phyloP scores from a whole-genome alignment of 495 filamentous ascomycete genomes.

The Chaetomidium leptoderma region DNA sequence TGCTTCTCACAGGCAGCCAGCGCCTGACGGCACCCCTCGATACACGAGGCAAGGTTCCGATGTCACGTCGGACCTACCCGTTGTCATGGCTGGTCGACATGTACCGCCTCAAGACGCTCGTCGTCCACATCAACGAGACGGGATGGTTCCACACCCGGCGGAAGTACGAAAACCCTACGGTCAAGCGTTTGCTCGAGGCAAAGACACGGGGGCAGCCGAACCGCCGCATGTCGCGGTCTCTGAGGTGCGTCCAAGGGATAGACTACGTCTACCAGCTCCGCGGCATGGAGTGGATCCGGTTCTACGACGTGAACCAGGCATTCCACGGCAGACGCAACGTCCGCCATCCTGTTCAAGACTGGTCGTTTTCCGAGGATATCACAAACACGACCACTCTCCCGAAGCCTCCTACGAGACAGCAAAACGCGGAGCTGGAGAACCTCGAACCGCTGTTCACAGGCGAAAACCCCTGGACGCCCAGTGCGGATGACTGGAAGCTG shows the following conservation, averaged over 20 bases:
- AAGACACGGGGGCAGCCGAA: constrained; percentile 36
- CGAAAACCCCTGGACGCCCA: constrained; percentile 21
- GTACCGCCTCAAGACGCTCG: constrained; percentile 32
- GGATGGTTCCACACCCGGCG: constrained; percentile 23
- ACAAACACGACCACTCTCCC: constrained; percentile 19
- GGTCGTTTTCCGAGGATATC: constrained; percentile 36
- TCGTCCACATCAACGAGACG: constrained; percentile 36
- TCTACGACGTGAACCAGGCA: constrained; percentile 30
- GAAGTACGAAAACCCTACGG: constrained; percentile 19
- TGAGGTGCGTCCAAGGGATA: constrained; percentile 38
- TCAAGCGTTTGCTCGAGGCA: constrained; percentile 16
- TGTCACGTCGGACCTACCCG: constrained; percentile 27
- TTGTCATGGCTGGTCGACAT: constrained; percentile 30
- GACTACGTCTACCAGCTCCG: constrained; percentile 39
- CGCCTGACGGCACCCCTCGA: constrained; percentile 15
- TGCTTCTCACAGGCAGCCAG: constrained; percentile 31
- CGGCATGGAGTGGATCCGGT: constrained; percentile 34
- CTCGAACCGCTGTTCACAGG: constrained; percentile 19
- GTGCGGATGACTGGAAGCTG: constrained; percentile 18
- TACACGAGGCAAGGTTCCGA: constrained; percentile 4
- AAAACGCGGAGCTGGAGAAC: constrained; percentile 26
- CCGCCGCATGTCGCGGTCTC: constrained; percentile 25
- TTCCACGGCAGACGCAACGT: not conserved
- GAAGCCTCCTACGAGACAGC: constrained; percentile 12
- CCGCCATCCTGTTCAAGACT: constrained; percentile 27